Evolutionary conservation across 495 filamentous ascomycete genomes (phyloP).

Genomic region (Haplographium delicatum): DNA sequence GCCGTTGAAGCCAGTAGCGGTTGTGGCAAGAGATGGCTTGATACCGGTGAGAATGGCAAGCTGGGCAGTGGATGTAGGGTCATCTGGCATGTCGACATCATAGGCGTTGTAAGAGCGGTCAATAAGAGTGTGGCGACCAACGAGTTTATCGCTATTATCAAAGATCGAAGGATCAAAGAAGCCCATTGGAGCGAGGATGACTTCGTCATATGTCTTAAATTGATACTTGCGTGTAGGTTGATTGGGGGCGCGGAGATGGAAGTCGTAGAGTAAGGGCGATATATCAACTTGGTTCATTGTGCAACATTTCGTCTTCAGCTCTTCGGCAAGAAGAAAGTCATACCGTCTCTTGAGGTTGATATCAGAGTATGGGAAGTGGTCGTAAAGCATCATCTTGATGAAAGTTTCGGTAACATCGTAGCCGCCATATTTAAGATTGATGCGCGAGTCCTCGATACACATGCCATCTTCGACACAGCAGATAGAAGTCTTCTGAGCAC

Average conservation of each 20-base stretch:
- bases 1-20: constrained; percentile 17
- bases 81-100: constrained; percentile 76
- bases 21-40: constrained; percentile 50
- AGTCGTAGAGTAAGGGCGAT: constrained; percentile 73
- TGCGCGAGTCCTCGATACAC: constrained; percentile 80
- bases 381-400: constrained; percentile 93
- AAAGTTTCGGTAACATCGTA: constrained; percentile 91
- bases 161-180: constrained; percentile 85
- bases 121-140: constrained; percentile 69
- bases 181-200: constrained; percentile 84
- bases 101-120: constrained; percentile 88
- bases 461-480: constrained; percentile 97
- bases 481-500: constrained; percentile 96
- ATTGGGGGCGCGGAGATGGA: constrained; percentile 81
- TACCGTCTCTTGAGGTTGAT: constrained; percentile 88
- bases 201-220: constrained; percentile 94
- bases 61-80: constrained; percentile 83
- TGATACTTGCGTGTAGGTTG: constrained; percentile 85
- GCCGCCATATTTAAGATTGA: constrained; percentile 93
- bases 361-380: constrained; percentile 88
- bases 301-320: constrained; percentile 85
- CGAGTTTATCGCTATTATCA: constrained; percentile 71
- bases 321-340: constrained; percentile 90
- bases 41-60: constrained; percentile 65
- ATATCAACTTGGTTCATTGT: constrained; percentile 82